Conservation (phyloP, 331 rosid genomes). For the Cydonia oblonga region DNA sequence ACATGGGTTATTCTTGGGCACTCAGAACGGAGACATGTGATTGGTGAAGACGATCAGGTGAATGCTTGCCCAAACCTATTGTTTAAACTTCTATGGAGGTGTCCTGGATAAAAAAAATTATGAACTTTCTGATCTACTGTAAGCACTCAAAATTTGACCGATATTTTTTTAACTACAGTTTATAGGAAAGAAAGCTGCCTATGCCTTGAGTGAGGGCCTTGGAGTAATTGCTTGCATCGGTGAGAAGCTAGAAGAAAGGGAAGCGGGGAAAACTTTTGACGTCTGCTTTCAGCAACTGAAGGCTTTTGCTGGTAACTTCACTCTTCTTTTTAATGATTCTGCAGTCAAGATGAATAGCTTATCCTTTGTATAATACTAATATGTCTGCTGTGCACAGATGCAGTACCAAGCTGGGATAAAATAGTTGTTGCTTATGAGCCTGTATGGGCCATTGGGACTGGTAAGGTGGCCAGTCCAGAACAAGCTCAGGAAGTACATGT, state of each 20-base stretch:
- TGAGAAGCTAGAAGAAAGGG: conserved; percentile 81
- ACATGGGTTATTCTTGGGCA: conserved; percentile 62
- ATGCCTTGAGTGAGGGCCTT: conserved; percentile 86
- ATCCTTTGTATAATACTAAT: conserved; percentile 2
- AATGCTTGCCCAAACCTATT: not conserved
- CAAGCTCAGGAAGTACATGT: conserved; percentile 99
- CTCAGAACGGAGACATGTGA: conserved; percentile 87
- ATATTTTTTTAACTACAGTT: conserved; percentile 47
- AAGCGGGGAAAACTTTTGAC: conserved; percentile 93
- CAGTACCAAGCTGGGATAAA: conserved; percentile 88
- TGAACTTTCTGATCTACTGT: conserved; percentile 10
- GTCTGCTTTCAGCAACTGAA: conserved; percentile 73
- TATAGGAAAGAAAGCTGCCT: conserved; percentile 94
- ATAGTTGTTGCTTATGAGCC: conserved; percentile 96
- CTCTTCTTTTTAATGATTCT: conserved; percentile 7
- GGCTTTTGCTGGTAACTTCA: conserved; percentile 65
- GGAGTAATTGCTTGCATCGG: conserved; percentile 99
- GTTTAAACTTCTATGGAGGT: not conserved
- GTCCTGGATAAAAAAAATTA: conserved; percentile 5
- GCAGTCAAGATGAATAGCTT: not conserved
- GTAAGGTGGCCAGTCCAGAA: conserved; percentile 89
- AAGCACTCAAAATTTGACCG: conserved; percentile 15
- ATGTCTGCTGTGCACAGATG: conserved; percentile 41
- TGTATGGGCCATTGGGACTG: conserved; percentile 99
- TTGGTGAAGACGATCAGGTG: conserved; percentile 96